These are phyloP conservation scores for Penicillium soppii DNA, from an alignment of 495 filamentous ascomycete species.

Conservation along the genomic window DNA sequence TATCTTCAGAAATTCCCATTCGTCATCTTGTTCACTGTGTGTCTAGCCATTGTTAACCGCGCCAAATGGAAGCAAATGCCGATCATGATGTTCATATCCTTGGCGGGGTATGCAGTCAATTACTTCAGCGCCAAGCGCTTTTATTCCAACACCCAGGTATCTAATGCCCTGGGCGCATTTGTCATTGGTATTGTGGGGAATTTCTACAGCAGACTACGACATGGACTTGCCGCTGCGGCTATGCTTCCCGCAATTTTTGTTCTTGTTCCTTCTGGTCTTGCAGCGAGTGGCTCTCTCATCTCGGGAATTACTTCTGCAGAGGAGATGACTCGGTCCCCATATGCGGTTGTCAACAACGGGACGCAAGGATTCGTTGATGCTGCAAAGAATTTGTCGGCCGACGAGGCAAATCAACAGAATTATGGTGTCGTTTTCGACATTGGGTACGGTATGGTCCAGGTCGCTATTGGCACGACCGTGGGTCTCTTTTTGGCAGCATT, in stretches of 20 bases:
- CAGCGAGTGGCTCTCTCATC: slow-evolving; percentile 78
- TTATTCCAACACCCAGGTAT: slow-evolving; percentile 72
- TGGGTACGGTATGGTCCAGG: slow-evolving; percentile 82
- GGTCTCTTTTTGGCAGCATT: slow-evolving; percentile 84
- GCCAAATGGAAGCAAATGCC: slow-evolving; percentile 88
- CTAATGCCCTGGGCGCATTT: slow-evolving; percentile 79
- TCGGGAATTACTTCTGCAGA: slow-evolving; percentile 84
- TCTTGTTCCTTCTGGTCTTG: slow-evolving; percentile 86
- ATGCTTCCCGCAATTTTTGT: slow-evolving; percentile 95
- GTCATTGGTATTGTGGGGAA: slow-evolving; percentile 85
- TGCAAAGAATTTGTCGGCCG: slow-evolving; percentile 32
- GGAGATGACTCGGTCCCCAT: slow-evolving; percentile 59
- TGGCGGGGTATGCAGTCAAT: slow-evolving; percentile 85
- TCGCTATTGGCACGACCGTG: slow-evolving; percentile 91
- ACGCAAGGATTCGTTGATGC: slow-evolving; percentile 50
- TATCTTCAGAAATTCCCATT: slow-evolving; percentile 62
- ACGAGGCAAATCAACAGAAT: slow-evolving; percentile 24
- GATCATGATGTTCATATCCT: slow-evolving; percentile 78
- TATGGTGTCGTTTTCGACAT: slow-evolving; percentile 74
- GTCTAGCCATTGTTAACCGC: slow-evolving; percentile 82
- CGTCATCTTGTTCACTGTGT: slow-evolving; percentile 78
- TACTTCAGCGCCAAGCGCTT: slow-evolving; percentile 75
- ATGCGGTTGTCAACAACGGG: slow-evolving; percentile 49
- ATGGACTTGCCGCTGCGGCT: slow-evolving; percentile 82
- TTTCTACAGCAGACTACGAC: slow-evolving; percentile 77